A percentile compares a stretch with the other conserved stretches of the same genome.
phyloP scores from a whole-genome alignment of 495 filamentous ascomycete species.

The Hypoxylon lienhwacheense region DNA sequence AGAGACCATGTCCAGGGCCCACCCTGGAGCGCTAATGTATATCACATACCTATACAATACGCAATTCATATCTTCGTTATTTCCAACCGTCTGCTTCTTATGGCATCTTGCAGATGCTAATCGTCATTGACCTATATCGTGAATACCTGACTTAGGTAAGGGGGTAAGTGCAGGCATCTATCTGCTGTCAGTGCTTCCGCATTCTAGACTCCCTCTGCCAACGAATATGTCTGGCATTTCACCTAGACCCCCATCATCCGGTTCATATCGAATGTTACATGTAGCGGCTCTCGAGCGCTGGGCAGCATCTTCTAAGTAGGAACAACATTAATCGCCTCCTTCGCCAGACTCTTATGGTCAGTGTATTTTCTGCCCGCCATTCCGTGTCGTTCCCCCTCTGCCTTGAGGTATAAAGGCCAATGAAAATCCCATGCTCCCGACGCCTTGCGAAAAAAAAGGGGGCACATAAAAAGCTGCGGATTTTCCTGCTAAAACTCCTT shows the following conservation, averaged over 20 bases:
- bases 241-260: conserved; percentile 11
- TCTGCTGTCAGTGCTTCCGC: conserved; percentile 6
- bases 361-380: conserved; percentile 24
- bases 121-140: conserved; percentile 8
- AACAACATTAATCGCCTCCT: conserved; percentile 26
- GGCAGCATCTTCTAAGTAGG: conserved; percentile 20
- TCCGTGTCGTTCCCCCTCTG: conserved; percentile 30
- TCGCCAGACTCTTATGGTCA: conserved; percentile 16
- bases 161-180: conserved; percentile 10
- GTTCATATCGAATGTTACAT: conserved; percentile 24
- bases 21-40: too few relatives aligned
- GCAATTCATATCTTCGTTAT: not conserved
- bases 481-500: conserved; percentile 38
- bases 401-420: conserved; percentile 27
- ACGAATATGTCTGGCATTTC: conserved; percentile 7
- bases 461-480: conserved; percentile 18
- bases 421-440: conserved; percentile 26
- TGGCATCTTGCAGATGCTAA: conserved; percentile 8
- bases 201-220: conserved; percentile 12
- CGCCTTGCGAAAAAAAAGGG: conserved; percentile 35
- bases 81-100: not conserved
- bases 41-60: too few relatives aligned
- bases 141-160: conserved; percentile 9
- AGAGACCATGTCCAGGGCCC: too few relatives aligned
- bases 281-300: conserved; percentile 12